These are phyloP conservation scores for Ogataea ganodermae DNA, from an alignment of 805 yeast species.

Conservation along the genomic window DNA sequence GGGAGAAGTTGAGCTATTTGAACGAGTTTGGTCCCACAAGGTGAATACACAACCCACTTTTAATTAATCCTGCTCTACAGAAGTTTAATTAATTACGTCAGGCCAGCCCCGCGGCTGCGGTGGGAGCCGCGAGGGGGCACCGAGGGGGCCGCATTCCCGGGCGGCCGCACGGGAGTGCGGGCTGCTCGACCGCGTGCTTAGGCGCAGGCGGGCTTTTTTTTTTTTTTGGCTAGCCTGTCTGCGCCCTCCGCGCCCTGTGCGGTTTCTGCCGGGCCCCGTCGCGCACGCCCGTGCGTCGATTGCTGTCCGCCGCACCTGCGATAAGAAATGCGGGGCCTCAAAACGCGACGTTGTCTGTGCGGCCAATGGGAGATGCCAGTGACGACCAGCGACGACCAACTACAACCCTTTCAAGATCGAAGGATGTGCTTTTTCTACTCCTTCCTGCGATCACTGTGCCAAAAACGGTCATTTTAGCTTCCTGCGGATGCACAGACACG, in stretches of 20 bases:
- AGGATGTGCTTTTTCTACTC: no score
- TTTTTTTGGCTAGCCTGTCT: no score
- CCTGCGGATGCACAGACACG: conserved; percentile 5
- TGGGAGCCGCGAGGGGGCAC: not conserved
- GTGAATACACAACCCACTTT: not conserved
- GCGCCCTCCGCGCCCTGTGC: no score
- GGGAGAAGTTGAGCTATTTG: not conserved
- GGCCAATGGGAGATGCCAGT: not conserved
- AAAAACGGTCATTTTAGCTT: no score
- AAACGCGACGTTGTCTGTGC: not conserved
- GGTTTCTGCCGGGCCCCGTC: no score
- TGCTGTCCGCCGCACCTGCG: conserved; percentile 7
- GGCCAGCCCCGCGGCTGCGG: conserved; percentile 7
- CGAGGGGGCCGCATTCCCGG: not conserved
- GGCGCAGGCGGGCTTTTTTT: no score
- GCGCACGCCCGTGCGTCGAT: not conserved
- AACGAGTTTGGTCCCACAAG: conserved; percentile 1
- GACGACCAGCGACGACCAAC: no score
- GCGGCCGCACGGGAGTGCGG: not conserved
- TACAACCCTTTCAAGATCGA: no score
- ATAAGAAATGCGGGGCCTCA: conserved; percentile 7
- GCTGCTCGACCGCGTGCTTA: not conserved
- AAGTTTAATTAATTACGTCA: conserved; percentile 8
- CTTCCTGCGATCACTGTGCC: no score
- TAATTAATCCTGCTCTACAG: conserved; percentile 9